phyloP scores from a whole-genome alignment of 2,329 filamentous ascomycete species.

The Fonsecaea nubica region DNA sequence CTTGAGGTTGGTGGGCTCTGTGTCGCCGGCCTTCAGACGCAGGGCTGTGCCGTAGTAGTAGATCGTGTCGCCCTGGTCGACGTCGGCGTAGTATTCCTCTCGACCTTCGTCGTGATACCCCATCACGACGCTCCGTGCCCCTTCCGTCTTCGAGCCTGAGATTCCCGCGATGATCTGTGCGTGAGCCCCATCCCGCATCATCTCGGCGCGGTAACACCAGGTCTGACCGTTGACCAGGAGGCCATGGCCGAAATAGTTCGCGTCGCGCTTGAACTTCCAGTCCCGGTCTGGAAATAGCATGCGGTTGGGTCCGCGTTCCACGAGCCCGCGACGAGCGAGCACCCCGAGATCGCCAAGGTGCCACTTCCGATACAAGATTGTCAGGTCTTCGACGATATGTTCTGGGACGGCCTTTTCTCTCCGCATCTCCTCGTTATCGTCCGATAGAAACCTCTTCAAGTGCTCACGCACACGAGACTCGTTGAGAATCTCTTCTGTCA shows the following conservation, averaged over 20 bases:
- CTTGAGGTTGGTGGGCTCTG: conserved; percentile 30
- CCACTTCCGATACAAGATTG: conserved; percentile 33
- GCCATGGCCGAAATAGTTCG: conserved; percentile 35
- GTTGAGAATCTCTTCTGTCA: conserved; percentile 21
- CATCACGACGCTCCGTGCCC: conserved; percentile 64
- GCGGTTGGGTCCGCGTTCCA: background rate
- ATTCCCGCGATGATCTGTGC: conserved; percentile 50
- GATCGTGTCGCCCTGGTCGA: conserved; percentile 58
- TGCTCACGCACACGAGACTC: conserved; percentile 14
- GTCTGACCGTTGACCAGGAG: conserved; percentile 42
- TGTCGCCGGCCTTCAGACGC: conserved; percentile 41
- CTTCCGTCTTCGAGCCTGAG: conserved; percentile 52
- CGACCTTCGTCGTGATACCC: conserved; percentile 41
- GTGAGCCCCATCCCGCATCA: conserved; percentile 43
- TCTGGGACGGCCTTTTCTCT: conserved; percentile 18
- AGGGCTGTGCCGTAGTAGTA: conserved; percentile 59
- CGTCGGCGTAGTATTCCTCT: conserved; percentile 55
- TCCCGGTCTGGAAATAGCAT: conserved; percentile 8
- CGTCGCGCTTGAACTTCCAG: conserved; percentile 16
- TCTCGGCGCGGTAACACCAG: conserved; percentile 38
- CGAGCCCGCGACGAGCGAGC: conserved; percentile 28
- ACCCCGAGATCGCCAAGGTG: conserved; percentile 31
- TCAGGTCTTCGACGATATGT: conserved; percentile 35
- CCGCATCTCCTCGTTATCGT: conserved; percentile 10
- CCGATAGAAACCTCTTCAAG: conserved; percentile 29